Conservation (phyloP, 2,329 filamentous ascomycete genomes). For the Paecilomyces fulvus region DNA sequence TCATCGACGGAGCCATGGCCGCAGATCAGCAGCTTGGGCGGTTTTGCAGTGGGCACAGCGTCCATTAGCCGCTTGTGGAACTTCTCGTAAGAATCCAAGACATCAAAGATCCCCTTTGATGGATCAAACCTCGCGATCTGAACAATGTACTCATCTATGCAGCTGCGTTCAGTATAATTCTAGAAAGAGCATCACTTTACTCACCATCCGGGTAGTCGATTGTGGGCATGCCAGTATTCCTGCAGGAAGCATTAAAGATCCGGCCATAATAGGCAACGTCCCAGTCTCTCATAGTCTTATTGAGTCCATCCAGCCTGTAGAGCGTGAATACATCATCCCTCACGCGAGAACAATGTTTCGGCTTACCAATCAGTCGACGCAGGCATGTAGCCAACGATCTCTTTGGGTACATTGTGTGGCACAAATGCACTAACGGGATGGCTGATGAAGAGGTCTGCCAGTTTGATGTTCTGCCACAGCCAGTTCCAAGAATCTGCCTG, state of each 20-base stretch:
- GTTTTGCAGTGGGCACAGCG: conserved; percentile 42
- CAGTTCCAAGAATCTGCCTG: conserved; percentile 68
- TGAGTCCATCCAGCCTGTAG: conserved; percentile 63
- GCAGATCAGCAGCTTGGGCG: conserved; percentile 64
- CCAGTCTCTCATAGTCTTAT: conserved; percentile 64
- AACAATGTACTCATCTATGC: conserved; percentile 60
- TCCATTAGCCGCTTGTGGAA: conserved; percentile 54
- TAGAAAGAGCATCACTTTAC: background rate
- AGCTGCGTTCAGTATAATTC: conserved; percentile 42
- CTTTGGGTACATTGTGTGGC: conserved; percentile 55
- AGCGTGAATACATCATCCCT: conserved; percentile 8
- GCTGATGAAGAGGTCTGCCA: conserved; percentile 70
- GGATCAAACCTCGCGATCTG: conserved; percentile 79
- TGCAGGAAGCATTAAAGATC: conserved; percentile 58
- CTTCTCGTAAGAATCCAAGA: conserved; percentile 66
- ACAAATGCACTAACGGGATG: conserved; percentile 72
- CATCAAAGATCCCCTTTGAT: conserved; percentile 70
- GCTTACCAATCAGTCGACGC: conserved; percentile 69
- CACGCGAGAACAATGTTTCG: background rate
- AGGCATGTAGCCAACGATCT: conserved; percentile 66
- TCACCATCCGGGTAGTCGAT: conserved; percentile 32
- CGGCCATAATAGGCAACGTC: conserved; percentile 66
- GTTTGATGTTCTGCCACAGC: conserved; percentile 62
- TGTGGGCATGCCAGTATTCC: conserved; percentile 43
- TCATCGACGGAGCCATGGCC: conserved; percentile 77